Evolutionary conservation across 306 rosid genomes (phyloP).

Genomic region (Vachellia pachyceras): DNA sequence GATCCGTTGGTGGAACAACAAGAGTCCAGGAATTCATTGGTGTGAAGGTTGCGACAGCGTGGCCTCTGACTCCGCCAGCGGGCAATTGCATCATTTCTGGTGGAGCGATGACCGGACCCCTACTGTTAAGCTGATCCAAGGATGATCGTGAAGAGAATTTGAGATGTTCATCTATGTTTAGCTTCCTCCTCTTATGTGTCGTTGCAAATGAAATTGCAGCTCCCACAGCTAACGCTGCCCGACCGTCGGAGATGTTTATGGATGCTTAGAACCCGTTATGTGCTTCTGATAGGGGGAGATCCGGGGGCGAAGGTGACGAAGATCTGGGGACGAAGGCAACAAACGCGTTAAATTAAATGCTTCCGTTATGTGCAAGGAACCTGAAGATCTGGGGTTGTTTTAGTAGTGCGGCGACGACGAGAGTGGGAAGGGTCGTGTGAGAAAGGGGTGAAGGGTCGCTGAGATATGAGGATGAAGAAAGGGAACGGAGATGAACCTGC

Average conservation of each 20-base stretch:
- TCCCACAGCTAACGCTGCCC: constrained; percentile 54
- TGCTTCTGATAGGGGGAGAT: too few species aligned
- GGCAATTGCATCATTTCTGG: constrained; percentile 30
- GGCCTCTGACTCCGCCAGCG: constrained; percentile 34
- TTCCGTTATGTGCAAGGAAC: too few species aligned
- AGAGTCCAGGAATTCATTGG: constrained; percentile 49
- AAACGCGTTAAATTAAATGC: too few species aligned
- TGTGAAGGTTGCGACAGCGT: constrained; percentile 45
- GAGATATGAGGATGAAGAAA: too few species aligned
- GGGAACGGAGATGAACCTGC: too few species aligned
- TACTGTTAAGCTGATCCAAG: constrained; percentile 34
- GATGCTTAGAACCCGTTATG: too few species aligned
- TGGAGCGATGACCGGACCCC: constrained; percentile 10
- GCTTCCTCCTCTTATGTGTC: constrained; percentile 53
- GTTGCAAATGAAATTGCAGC: constrained; percentile 21
- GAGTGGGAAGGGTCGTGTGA: too few species aligned
- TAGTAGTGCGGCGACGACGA: too few species aligned
- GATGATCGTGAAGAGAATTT: constrained; percentile 43
- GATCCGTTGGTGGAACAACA: constrained; percentile 84
- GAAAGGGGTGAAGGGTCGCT: too few species aligned
- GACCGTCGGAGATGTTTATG: constrained; percentile 61
- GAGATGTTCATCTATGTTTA: constrained; percentile 34
- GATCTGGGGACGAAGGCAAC: too few species aligned
- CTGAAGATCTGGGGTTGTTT: too few species aligned
- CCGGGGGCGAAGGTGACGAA: too few species aligned